Base-by-base conservation (phyloP, 179 eudicot species). In the Beta corolliflora region DNA sequence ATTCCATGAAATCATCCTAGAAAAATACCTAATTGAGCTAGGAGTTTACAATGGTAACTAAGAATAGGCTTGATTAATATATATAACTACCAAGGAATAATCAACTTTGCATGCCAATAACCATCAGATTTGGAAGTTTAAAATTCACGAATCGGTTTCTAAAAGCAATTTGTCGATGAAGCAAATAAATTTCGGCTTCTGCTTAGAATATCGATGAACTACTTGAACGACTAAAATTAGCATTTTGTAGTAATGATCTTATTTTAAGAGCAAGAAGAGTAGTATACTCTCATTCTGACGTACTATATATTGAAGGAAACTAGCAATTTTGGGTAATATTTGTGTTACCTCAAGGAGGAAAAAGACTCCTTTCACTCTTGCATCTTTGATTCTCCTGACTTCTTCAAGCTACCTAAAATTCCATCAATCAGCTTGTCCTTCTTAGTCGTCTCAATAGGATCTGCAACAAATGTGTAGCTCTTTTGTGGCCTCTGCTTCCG, bases 371-470 rank as follows among this genome's bases (percentile, higher is more conserved):
- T 9, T 67, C 90, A 45, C 85, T 16, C 79, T 52, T 79, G 80
- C 21, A 87, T 25, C 81, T 79, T 89, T 13, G 90, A 79, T 72
- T 86, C 86, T 50, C 91, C 89, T 1, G 92, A 79, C 65, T 93
- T 91, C 85, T 90, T 89, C 91, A 93, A 80, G 83, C 87, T 88
- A 69, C 89, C 89, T 80, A 91, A 84, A 75, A 93, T 90, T 59
- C 92, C 95, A 79, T 91, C 86, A 77, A 95, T 84, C 78, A 92
- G 68, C 81, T 85, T 85, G 70, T 91, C 93, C 75, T 88, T 87
- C 75, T 81, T 63, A 53, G 59, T 44, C 68, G 59, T 44, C 68
- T 81, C 80, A 0, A 36, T 14, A 52, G 80, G 68, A 64, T 81
- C 79, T 23, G 84, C 10, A 53, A 95, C 95, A 83, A 92, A 95